Percentiles rank a stretch among this genome's conserved stretches.
Evolutionary conservation across 768 basidiomycete genomes (phyloP).

Genomic region (Cubamyces sp.): DNA sequence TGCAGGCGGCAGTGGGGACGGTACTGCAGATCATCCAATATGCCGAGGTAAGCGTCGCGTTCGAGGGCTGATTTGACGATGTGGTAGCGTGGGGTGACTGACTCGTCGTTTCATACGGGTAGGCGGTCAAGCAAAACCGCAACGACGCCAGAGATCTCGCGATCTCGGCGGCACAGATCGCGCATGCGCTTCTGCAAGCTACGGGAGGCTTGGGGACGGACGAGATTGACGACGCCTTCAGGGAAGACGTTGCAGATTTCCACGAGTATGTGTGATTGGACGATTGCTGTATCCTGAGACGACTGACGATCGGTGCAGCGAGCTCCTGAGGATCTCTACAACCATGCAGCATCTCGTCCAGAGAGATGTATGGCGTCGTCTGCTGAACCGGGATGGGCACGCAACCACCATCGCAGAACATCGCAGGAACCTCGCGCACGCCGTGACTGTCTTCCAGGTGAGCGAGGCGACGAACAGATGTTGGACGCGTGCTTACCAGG

Average conservation of each 20-base stretch:
- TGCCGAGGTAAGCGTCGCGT: neutral
- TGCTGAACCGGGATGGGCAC: neutral
- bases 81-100: neutral
- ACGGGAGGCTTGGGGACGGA: neutral
- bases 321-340: slow-evolving; percentile 1
- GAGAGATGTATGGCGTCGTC: neutral
- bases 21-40: slow-evolving; percentile 2
- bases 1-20: neutral
- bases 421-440: neutral
- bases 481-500: neutral
- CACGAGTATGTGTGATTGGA: neutral
- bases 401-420: slow-evolving; percentile 1
- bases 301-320: neutral
- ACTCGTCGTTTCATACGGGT: neutral
- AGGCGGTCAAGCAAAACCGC: neutral
- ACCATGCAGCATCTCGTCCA: neutral
- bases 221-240: neutral
- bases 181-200: neutral
- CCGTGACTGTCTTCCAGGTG: neutral
- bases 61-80: neutral
- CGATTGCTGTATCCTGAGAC: neutral
- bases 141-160: neutral
- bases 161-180: neutral
- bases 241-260: neutral
- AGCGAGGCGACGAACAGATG: neutral